Evolutionary conservation across 176 grass and related monocot species (phyloP), one percentile per base, ranked within the genome.

Genomic region (Eragrostis curvula): DNA sequence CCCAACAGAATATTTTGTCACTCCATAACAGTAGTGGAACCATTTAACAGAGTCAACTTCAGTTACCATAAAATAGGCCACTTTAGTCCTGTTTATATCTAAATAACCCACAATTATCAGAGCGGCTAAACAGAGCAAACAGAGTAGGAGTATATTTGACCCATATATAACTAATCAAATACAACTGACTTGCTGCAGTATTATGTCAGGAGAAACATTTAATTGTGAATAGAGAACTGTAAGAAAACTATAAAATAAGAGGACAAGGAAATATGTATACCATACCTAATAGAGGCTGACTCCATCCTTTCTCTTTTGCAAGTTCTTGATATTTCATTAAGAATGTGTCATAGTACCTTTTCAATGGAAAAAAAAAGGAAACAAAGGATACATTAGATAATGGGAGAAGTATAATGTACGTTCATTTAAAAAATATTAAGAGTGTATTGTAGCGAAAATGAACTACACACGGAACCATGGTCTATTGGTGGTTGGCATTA

Each of bases 281-380:
- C 74, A 81, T 92, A 98, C 93, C 96, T 83, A 95, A 78, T 49
- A 98, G 87, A 85, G 93, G 96, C 23, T 85, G 88, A 84, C 51
- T 83, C 96, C 96, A 98, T 12, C 85, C 87, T 78, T 85, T 91
- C 63, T 88, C 93, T 71, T 86, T 86, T 72, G 89, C 93, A 82
- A 93, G 93, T 70, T 98, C 88, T 69, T 88, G 90, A 59, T 93
- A 98, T 88, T 86, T 95, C 79, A 84, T 75, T 71, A 98, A 81
- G 85, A 96, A 93, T 51, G 87, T 92, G 85, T 98, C 96, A 63
- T 98, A 98, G 80, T 98, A 98, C 41, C 96, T 98, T 77, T 47
- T 9, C 39, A 70, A 85, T 43, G 62, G 29, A 50, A 9, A 70
- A 74, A 70, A 74, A 68, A 62, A 74, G 21, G 40, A 5, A 81